A percentile compares a stretch with the other conserved stretches of the same genome.
Evolutionary conservation across 1,284 basidiomycete species (phyloP).

Genomic region (Rhizoctonia solani): DNA sequence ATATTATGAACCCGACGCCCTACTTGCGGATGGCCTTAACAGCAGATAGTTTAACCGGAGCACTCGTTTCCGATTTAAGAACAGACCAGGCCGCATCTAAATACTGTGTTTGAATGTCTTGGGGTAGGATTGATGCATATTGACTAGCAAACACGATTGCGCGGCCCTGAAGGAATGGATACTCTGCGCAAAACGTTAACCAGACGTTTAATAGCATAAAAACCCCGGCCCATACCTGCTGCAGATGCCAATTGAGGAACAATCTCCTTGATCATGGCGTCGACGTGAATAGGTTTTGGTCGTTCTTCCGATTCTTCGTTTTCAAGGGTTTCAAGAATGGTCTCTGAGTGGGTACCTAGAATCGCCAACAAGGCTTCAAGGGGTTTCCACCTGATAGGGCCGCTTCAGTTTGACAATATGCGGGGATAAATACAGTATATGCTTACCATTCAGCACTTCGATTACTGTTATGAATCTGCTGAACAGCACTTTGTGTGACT

Average conservation of each 20-base stretch:
- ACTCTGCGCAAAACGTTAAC: constrained; percentile 53
- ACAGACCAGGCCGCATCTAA: constrained; percentile 84
- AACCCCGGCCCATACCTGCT: constrained; percentile 56
- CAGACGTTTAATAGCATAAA: constrained; percentile 1
- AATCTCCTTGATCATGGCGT: constrained; percentile 72
- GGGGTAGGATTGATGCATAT: constrained; percentile 75
- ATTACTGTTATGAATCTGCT: constrained; percentile 56
- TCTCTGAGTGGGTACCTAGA: constrained; percentile 82
- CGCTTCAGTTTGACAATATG: not conserved
- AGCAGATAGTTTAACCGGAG: constrained; percentile 92
- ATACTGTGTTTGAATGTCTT: constrained; percentile 77
- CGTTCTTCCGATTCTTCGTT: constrained; percentile 64
- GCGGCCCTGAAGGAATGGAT: constrained; percentile 90
- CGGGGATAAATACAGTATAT: not conserved
- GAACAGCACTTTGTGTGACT: constrained; percentile 60
- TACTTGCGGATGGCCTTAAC: constrained; percentile 91
- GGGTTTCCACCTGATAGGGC: constrained; percentile 75
- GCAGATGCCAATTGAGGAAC: constrained; percentile 76
- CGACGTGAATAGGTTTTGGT: constrained; percentile 73
- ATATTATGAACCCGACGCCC: constrained; percentile 39
- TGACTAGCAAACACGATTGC: constrained; percentile 95
- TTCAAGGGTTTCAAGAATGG: constrained; percentile 75
- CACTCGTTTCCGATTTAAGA: constrained; percentile 70
- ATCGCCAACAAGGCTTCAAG: constrained; percentile 84
- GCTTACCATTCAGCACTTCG: constrained; percentile 16